Evolutionary conservation across 495 filamentous ascomycete species (phyloP).

Genomic region (Xylaria curta): DNA sequence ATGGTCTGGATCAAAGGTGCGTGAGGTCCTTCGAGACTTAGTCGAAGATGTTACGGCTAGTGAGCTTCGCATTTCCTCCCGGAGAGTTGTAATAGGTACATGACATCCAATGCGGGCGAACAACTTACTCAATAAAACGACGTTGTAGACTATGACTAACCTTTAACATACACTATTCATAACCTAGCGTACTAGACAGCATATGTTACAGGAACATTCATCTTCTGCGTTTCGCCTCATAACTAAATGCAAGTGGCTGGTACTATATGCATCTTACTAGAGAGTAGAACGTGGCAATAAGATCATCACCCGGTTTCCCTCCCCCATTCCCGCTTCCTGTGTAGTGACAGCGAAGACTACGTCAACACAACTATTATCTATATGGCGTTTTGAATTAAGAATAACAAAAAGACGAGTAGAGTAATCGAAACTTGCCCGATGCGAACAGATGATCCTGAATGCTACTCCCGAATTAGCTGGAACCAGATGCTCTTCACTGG

Average conservation of each 20-base stretch:
- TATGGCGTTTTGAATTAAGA: not conserved
- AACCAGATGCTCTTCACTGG: too few species aligned
- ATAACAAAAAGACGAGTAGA: not conserved
- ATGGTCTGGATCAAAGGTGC: slow-evolving; percentile 43
- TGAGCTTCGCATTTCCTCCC: not conserved
- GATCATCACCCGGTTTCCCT: too few species aligned
- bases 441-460: too few species aligned
- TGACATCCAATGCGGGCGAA: not conserved
- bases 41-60: slow-evolving; percentile 23
- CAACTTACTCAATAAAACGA: not conserved
- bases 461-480: too few species aligned
- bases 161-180: not conserved
- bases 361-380: not conserved
- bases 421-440: too few species aligned
- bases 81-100: too few species aligned
- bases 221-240: not conserved
- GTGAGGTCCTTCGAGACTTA: slow-evolving; percentile 29
- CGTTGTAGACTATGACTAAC: not conserved
- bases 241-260: not conserved
- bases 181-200: not conserved
- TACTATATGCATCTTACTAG: not conserved
- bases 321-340: not conserved
- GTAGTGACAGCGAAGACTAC: not conserved
- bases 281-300: not conserved
- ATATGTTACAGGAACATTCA: not conserved